Base-by-base conservation (phyloP, 306 rosid genomes). In the Prunus campanulata region DNA sequence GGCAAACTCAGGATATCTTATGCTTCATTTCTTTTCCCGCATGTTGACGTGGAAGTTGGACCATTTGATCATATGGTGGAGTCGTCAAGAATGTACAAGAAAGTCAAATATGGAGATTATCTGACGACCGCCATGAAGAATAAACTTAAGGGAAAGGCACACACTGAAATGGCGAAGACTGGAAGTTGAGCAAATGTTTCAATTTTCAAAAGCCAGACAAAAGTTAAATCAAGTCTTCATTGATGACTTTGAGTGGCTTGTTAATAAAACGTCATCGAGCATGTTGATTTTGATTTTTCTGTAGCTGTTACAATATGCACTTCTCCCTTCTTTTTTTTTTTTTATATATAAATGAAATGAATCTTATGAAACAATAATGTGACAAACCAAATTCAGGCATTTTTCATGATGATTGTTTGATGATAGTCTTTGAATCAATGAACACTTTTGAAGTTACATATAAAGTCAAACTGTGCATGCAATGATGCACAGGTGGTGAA, bases 81-180 rank as follows among this genome's bases (percentile, higher is more conserved):
- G 76, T 73, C 66, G 8, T 74, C 78, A 20, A 82, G 80, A 54
- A 9, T 75, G 82, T 82, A 80, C 81, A 76, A 62, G 65, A 76
- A 76, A 60, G 50, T 88, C 3, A 70, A 22, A 19, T 78, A 27
- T 60, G 81, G 85, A 79, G 86, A 84, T 60, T 82, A 84, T 78
- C 51, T 74, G 66, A 76, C 49, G 73, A 78, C 78, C 15, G 39
- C 75, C 10, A 0, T 80, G 25, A 72, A 69, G 10, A 72, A 56
- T 63, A 77, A 82, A 78, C 18, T 79, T 69, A 70, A 82, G 19
- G 88, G 87, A 32, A 86, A 88, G 75, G 55, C 83, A 30, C 89
- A 77, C 61, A 57, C 47, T 2, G 5, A 47, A 29, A 68, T 46
- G 49, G 74, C 71, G 12, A 66, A 42, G 70, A 29, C 48, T 20